Evolutionary conservation across 768 basidiomycete genomes (phyloP).

Genomic region (Amyloporia xantha): DNA sequence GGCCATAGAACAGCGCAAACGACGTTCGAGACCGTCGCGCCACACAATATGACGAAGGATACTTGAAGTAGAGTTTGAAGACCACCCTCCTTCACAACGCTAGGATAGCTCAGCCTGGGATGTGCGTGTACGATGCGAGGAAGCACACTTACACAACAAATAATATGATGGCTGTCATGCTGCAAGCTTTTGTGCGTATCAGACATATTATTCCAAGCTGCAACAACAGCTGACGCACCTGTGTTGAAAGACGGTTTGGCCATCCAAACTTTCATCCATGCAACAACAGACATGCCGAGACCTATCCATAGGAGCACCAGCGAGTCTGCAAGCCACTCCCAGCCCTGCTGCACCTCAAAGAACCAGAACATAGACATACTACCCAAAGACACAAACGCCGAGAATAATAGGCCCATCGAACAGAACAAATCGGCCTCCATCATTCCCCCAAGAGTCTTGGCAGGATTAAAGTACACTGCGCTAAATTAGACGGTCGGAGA

Average conservation of each 20-base stretch:
- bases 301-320: slow-evolving; percentile 81
- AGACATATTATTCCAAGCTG: neutral
- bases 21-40: slow-evolving; percentile 71
- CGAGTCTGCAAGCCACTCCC: slow-evolving; percentile 68
- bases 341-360: slow-evolving; percentile 63
- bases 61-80: slow-evolving; percentile 66
- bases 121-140: no score
- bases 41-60: slow-evolving; percentile 69
- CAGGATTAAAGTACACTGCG: slow-evolving; percentile 87
- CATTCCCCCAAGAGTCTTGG: slow-evolving; percentile 91
- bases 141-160: slow-evolving; percentile 69
- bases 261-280: slow-evolving; percentile 93
- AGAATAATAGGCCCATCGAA: slow-evolving; percentile 58
- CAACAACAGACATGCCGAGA: slow-evolving; percentile 69
- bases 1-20: slow-evolving; percentile 85
- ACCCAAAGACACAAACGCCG: slow-evolving; percentile 64
- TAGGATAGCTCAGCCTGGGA: slow-evolving; percentile 27
- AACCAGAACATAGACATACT: slow-evolving; percentile 79
- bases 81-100: slow-evolving; percentile 88
- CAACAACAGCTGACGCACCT: slow-evolving; percentile 35
- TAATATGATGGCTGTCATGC: slow-evolving; percentile 78
- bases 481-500: slow-evolving; percentile 25
- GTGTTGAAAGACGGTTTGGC: slow-evolving; percentile 83
- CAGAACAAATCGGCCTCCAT: slow-evolving; percentile 85
- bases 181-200: slow-evolving; percentile 51